Base-by-base conservation (phyloP, 495 filamentous ascomycete genomes). In the Cairneyella variabilis region DNA sequence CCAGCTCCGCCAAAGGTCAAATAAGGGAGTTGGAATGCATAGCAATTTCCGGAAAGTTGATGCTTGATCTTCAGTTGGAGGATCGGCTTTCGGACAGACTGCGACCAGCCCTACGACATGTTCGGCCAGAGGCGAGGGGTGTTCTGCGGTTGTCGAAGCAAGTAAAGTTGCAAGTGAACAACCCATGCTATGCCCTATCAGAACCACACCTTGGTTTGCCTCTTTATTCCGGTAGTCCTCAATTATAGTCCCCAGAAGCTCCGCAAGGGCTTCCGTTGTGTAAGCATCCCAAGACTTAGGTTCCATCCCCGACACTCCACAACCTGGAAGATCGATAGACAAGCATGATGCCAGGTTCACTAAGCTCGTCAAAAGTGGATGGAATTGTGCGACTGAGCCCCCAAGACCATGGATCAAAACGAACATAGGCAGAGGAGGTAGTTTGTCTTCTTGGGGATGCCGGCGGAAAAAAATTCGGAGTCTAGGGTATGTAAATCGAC, bases 331-430 rank as follows among this genome's bases (percentile, higher is more conserved):
- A 66, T 97, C 92, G 51, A 97, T 85, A 4, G 88, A 88, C 14
- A 97, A 79, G 61, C 90, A 95, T n/a, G 91, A 85, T 1, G 88
- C 89, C 18, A 91, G 72, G 55, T 95, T 90, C 12, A 87, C 84
- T 28, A 97, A 73, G 66, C 87, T 91, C 1, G 82, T 86, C 11
- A 97, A 76, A 4, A 97, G 69, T 30, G 89, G 82, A 53, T 86
- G 77, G 66, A 96, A 97, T 65, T 97, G 92, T 6, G 90, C 86
- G 12, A 91, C 70, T 2, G 88, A 95, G 25, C 92, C 92, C 18
- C 92, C 92, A 28, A 97, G 77, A 12, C 92, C 92, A 64, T 97
- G 92, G 48, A 96, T 76, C 66, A 95, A 95, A 22, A 96, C 92
- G 5, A 97, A 69, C 8, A 96, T 70, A 9, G 92, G 90, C n/a